phyloP scores from a whole-genome alignment of 768 basidiomycete genomes.

The Lentinula sp. region DNA sequence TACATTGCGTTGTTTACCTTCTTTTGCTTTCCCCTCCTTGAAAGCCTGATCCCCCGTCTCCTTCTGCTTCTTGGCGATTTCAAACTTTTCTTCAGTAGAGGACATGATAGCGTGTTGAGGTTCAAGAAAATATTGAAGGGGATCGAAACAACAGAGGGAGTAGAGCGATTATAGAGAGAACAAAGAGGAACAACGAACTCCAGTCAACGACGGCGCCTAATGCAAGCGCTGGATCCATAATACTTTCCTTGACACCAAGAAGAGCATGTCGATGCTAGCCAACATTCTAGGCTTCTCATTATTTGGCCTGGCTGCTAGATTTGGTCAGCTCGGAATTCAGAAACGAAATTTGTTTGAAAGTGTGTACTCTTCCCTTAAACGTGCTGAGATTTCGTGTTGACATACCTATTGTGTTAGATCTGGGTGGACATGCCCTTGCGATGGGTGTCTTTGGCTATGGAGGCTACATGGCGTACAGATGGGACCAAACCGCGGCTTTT shows the following conservation, averaged over 20 bases:
- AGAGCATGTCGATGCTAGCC: constrained; percentile 54
- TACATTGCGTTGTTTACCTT: constrained; percentile 36
- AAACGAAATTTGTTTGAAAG: constrained; percentile 74
- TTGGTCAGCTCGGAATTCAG: constrained; percentile 86
- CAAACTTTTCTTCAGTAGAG: constrained; percentile 35
- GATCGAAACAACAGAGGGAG: background rate
- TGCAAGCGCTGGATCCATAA: background rate
- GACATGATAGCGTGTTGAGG: background rate
- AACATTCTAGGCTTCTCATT: constrained; percentile 74
- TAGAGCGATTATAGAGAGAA: background rate
- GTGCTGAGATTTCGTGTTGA: background rate
- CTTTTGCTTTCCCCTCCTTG: constrained; percentile 55
- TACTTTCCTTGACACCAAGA: background rate
- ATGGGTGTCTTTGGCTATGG: constrained; percentile 65
- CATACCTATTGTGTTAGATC: constrained; percentile 39
- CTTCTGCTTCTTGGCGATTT: constrained; percentile 61
- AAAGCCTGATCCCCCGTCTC: constrained; percentile 63
- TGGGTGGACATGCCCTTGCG: constrained; percentile 61
- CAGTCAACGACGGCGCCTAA: background rate
- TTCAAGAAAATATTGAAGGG: background rate
- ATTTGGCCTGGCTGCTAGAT: constrained; percentile 77
- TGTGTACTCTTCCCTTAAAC: constrained; percentile 34
- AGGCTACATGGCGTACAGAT: constrained; percentile 71
- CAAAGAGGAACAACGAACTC: background rate
- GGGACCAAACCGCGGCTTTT: constrained; percentile 57